Conservation (phyloP, 176 grass and related monocot genomes). For the Oryza longistaminata region DNA sequence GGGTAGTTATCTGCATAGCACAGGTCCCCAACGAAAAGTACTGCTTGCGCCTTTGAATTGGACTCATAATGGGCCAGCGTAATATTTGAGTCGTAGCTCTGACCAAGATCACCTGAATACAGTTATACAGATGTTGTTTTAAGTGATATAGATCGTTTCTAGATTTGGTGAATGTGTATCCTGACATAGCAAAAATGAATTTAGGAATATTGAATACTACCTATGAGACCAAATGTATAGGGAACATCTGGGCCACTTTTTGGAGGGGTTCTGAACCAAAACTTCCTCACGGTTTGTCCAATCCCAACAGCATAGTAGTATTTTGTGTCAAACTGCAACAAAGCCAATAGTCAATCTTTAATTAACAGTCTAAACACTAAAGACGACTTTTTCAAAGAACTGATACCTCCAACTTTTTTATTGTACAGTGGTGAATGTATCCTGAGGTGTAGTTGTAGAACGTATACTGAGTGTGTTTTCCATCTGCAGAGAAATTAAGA, state of each 20-base stretch:
- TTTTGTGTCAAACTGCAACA: conserved; percentile 78
- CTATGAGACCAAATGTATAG: conserved; percentile 86
- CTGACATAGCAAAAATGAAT: background rate
- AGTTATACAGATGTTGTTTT: conserved; percentile 32
- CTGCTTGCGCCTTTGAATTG: conserved; percentile 64
- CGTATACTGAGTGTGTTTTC: conserved; percentile 60
- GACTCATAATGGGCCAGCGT: conserved; percentile 83
- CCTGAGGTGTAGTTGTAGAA: conserved; percentile 98
- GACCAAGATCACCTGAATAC: conserved; percentile 85
- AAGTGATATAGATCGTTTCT: background rate
- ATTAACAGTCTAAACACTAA: background rate
- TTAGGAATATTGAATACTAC: conserved; percentile 19
- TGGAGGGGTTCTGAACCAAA: conserved; percentile 89
- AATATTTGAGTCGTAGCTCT: conserved; percentile 80
- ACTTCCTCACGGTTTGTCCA: conserved; percentile 58
- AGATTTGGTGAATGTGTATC: background rate
- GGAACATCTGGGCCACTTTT: conserved; percentile 83
- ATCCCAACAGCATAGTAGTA: conserved; percentile 88
- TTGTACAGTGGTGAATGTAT: conserved; percentile 83
- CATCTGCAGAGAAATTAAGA: conserved; percentile 52
- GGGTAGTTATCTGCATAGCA: conserved; percentile 87
- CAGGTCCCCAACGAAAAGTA: conserved; percentile 78
- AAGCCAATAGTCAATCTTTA: background rate
- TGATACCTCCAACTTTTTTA: conserved; percentile 68
- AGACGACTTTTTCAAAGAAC: background rate